A percentile compares a stretch with the other conserved stretches of the same genome.
Conservation (phyloP, 441 rosid species). For the Viola pubescens region DNA sequence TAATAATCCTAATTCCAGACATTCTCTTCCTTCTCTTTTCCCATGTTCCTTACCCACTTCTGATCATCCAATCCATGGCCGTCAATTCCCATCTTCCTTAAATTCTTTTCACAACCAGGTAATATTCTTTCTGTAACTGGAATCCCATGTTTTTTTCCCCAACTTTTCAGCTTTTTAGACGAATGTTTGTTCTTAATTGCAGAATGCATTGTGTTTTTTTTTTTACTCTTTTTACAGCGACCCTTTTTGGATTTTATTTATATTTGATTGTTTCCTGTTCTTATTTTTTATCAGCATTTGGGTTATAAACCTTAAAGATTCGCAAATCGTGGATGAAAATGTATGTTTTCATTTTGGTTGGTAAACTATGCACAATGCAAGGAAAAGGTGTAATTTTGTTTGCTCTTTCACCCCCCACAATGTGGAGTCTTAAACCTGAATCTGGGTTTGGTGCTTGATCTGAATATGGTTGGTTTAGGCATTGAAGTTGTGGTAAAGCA, state of each 20-base stretch:
- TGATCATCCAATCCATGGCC: neutral
- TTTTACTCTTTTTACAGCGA: neutral
- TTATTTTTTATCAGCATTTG: neutral
- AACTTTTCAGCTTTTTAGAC: neutral
- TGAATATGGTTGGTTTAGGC: neutral
- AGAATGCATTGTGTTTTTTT: neutral
- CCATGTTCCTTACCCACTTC: neutral
- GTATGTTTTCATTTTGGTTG: neutral
- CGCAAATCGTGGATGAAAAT: conserved; percentile 3
- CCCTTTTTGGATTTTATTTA: neutral
- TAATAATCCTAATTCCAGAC: neutral
- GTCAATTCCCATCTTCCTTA: conserved; percentile 4
- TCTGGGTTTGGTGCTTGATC: conserved; percentile 2
- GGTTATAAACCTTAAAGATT: neutral
- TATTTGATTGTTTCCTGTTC: neutral
- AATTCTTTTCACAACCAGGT: conserved; percentile 2
- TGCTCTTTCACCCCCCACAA: neutral
- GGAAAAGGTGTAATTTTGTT: neutral
- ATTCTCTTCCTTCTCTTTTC: neutral
- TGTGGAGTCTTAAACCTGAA: neutral
- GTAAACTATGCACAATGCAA: neutral
- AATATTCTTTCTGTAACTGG: neutral
- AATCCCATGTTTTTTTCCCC: neutral
- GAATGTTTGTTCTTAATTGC: neutral
- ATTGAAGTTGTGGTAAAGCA: neutral